Base-by-base conservation (phyloP, 176 grass and related monocot species). In the Rhynchospora tenuis region DNA sequence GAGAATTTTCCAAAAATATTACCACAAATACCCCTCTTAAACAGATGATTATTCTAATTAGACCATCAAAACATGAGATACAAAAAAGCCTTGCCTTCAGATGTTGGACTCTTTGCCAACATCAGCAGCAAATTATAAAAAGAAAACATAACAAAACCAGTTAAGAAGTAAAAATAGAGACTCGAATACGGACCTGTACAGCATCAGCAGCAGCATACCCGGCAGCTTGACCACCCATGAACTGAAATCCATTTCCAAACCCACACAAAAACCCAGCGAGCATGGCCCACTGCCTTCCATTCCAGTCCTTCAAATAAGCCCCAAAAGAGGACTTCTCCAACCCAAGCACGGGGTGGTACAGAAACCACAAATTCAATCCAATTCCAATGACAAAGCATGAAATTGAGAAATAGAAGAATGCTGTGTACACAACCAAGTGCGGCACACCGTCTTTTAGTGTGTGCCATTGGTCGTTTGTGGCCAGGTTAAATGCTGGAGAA, bases 341-440 rank as follows among this genome's bases (percentile, higher is more conserved):
- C 0, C 96, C 93, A 0, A 92, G 89, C 72, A 95, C 89, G 4
- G 96, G 96, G 20, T 84, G 81, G 89, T 95, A 99, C 31, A 99
- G 88, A 81, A 99, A 99, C 38, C 92, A 73, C 13, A 99, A 66
- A 88, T 99, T 99, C 22, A 99, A 73, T 0, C 91, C 91, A 8
- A 95, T 72, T 61, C 96, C 96, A 0, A 95, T 15, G 20, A 89
- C 65, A 11, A 95, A 99, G 61, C 96, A 99, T 0, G 96, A 93
- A 11, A 95, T 82, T 62, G 96, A 99, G 91, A 99, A 99, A 85
- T 99, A 99, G 88, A 99, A 95, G 89, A 99, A 99, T 59, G 93
- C 96, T 0, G 96, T 99, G 88, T 99, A 99, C 47, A 99, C 89
- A 74, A 95, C 93, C 55, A 99, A 64, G 79, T 99, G 93, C 0